phyloP scores from a whole-genome alignment of 495 filamentous ascomycete genomes.

The Lentithecium fluviatile region DNA sequence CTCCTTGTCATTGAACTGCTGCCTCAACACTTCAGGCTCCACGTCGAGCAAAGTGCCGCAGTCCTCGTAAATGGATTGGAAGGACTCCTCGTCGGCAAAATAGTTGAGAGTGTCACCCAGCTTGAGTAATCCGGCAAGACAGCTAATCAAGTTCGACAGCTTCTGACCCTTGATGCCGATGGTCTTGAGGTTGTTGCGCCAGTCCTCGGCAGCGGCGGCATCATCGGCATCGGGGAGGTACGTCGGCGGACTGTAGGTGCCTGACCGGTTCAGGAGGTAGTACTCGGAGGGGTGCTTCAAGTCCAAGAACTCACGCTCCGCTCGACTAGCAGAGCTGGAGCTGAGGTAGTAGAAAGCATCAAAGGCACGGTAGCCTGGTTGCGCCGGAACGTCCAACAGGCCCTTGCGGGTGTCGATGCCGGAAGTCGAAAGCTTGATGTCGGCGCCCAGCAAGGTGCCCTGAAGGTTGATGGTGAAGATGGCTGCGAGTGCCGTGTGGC shows the following conservation, averaged over 20 bases:
- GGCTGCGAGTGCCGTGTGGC: conserved; percentile 77
- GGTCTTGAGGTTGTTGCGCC: conserved; percentile 74
- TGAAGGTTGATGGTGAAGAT: conserved; percentile 77
- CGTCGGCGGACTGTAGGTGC: conserved; percentile 80
- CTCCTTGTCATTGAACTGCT: conserved; percentile 77
- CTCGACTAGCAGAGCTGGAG: conserved; percentile 82
- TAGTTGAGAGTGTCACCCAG: conserved; percentile 87
- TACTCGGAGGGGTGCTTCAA: conserved; percentile 79
- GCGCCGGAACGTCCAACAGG: conserved; percentile 73
- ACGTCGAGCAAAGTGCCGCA: conserved; percentile 81
- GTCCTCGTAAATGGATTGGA: conserved; percentile 87
- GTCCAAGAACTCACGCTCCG: conserved; percentile 87
- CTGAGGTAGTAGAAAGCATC: conserved; percentile 97
- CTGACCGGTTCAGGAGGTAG: conserved; percentile 72
- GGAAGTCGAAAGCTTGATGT: conserved; percentile 76
- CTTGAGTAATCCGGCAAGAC: conserved; percentile 82
- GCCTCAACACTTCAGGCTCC: conserved; percentile 78
- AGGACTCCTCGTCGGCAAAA: conserved; percentile 76
- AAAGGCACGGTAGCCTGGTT: conserved; percentile 87
- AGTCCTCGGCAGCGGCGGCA: conserved; percentile 88
- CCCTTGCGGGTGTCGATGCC: conserved; percentile 84
- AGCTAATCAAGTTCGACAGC: conserved; percentile 76
- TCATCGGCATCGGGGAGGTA: conserved; percentile 95
- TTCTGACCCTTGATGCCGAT: conserved; percentile 88
- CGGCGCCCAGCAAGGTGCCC: conserved; percentile 72